phyloP scores from a whole-genome alignment of 495 filamentous ascomycete species.

The Astrothelium macrocarpum region DNA sequence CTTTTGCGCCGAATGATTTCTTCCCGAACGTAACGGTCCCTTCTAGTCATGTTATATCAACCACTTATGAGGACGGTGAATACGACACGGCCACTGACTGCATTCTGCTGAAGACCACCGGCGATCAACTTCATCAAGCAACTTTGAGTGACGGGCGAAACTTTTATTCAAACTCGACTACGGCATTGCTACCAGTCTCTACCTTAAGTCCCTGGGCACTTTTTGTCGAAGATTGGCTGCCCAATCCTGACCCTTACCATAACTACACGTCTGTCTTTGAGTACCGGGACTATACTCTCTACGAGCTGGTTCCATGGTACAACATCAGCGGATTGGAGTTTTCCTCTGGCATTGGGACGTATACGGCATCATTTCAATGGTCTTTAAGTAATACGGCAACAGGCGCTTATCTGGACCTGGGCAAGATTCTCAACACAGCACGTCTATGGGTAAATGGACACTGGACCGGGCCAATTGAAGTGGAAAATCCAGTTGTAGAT shows the following conservation, averaged over 20 bases:
- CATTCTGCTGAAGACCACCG: not conserved
- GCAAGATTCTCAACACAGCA: not conserved
- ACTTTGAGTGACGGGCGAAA: not conserved
- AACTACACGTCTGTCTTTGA: not conserved
- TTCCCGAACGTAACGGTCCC: not conserved
- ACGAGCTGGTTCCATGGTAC: not conserved
- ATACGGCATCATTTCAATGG: not conserved
- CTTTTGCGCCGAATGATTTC: not conserved
- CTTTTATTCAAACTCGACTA: not conserved
- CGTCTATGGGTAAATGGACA: not conserved
- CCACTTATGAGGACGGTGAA: not conserved
- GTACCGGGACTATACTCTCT: not conserved
- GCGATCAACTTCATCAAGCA: not conserved
- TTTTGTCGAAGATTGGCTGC: not conserved
- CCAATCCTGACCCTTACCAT: not conserved
- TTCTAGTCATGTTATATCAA: not conserved
- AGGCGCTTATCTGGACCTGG: not conserved
- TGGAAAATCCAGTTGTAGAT: constrained; percentile 1
- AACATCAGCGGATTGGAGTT: not conserved
- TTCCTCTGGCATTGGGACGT: not conserved
- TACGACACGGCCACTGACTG: not conserved
- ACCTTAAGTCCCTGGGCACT: not conserved
- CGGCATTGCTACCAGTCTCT: not conserved
- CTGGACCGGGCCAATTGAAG: not conserved
- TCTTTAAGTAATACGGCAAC: not conserved